Conservation (phyloP, 2,329 filamentous ascomycete genomes). For the Phialophora expanda region DNA sequence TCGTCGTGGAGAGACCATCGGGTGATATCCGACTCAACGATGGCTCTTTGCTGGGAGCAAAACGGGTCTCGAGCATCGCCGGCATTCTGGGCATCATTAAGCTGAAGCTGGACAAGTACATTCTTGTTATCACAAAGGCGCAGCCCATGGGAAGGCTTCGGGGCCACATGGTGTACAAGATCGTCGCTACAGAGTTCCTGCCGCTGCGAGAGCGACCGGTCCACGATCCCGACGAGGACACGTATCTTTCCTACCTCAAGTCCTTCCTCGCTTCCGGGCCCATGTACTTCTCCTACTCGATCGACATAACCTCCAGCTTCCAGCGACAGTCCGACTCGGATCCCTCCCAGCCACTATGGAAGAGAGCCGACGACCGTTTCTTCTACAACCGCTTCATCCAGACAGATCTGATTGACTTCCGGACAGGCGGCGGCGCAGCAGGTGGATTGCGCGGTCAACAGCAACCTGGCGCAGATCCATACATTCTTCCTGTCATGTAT, state of each 20-base stretch:
- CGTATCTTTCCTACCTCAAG: constrained; percentile 82
- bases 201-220: constrained; percentile 87
- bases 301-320: constrained; percentile 96
- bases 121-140: constrained; percentile 93
- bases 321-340: constrained; percentile 86
- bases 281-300: constrained; percentile 98
- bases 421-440: constrained; percentile 61
- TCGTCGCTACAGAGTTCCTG: constrained; percentile 87
- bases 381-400: constrained; percentile 98
- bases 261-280: constrained; percentile 79
- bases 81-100: constrained; percentile 94
- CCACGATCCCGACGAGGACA: constrained; percentile 92
- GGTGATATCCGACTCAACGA: constrained; percentile 87
- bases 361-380: constrained; percentile 92
- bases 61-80: constrained; percentile 90
- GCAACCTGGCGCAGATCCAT: constrained; percentile 82
- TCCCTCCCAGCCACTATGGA: constrained; percentile 77
- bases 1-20: constrained; percentile 89
- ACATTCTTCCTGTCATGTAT: constrained; percentile 93
- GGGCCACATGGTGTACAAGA: constrained; percentile 95
- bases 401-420: constrained; percentile 88
- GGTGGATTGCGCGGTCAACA: constrained; percentile 56
- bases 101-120: constrained; percentile 93
- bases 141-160: constrained; percentile 88
- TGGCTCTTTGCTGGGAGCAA: constrained; percentile 73